phyloP scores from a whole-genome alignment of 1,139 yeast species.

The Zygotorulaspora mrakii region DNA sequence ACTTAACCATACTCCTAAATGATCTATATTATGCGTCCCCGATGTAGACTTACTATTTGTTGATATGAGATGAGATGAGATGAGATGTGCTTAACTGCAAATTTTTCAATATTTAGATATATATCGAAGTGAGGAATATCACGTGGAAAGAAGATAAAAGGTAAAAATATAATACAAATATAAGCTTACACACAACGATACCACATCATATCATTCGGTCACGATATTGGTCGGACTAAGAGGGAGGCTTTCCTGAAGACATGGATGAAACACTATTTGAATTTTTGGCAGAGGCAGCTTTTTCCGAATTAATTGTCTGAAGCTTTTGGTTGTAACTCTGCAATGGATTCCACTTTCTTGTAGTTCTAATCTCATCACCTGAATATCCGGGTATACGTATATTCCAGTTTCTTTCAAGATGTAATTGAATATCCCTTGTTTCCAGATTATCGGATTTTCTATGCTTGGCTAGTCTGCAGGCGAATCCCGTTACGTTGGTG shows the following conservation, averaged over 20 bases:
- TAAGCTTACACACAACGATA: too few relatives aligned
- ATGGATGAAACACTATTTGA: constrained; percentile 10
- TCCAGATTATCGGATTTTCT: constrained; percentile 86
- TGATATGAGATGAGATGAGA: constrained; percentile 21
- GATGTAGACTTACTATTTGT: not conserved
- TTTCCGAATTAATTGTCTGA: constrained; percentile 49
- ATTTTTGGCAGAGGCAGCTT: constrained; percentile 14
- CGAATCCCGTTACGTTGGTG: constrained; percentile 82
- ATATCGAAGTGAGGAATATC: not conserved
- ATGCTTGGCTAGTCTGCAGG: constrained; percentile 92
- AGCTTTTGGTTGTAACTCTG: constrained; percentile 66
- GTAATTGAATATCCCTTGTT: constrained; percentile 84
- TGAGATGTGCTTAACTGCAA: too few relatives aligned
- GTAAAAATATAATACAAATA: constrained; percentile 3
- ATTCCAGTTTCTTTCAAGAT: constrained; percentile 93
- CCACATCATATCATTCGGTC: too few relatives aligned
- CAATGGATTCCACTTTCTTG: constrained; percentile 78
- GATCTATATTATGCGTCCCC: not conserved
- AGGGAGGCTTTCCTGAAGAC: constrained; percentile 11
- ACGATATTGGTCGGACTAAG: too few relatives aligned
- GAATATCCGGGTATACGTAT: constrained; percentile 91
- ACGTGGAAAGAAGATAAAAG: constrained; percentile 5
- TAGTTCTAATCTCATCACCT: constrained; percentile 82
- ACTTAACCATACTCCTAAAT: constrained; percentile 66
- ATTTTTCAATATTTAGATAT: constrained; percentile 11